Conservation (phyloP, 2,329 filamentous ascomycete species). For the Lachnum nothofagi region DNA sequence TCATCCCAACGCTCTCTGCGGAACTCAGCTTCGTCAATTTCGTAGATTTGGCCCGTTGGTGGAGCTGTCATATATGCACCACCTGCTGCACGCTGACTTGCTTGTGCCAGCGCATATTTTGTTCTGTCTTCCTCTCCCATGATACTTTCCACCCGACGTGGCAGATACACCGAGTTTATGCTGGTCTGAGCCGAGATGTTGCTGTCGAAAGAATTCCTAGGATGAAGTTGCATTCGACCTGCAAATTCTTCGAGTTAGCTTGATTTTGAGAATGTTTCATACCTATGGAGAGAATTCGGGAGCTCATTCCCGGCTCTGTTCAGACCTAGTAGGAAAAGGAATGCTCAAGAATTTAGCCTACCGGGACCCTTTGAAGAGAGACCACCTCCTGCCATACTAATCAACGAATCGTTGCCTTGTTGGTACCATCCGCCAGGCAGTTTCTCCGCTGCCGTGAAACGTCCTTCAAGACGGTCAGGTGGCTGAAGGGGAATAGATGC, state of each 20-base stretch:
- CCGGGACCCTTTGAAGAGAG: conserved; percentile 1
- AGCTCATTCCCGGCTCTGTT: too few species aligned
- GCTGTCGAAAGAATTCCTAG: conserved; percentile 63
- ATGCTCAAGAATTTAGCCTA: not conserved
- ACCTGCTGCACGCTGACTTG: conserved; percentile 40
- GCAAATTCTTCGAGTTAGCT: not conserved
- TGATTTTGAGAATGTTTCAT: not conserved
- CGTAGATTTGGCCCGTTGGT: conserved; percentile 44
- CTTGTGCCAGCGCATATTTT: conserved; percentile 67
- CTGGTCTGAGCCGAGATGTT: conserved; percentile 53
- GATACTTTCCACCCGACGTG: conserved; percentile 57
- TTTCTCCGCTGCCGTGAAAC: conserved; percentile 67
- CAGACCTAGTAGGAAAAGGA: not conserved
- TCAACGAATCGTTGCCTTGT: conserved; percentile 62
- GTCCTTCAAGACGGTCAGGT: conserved; percentile 68
- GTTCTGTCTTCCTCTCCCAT: conserved; percentile 73
- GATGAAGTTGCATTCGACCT: conserved; percentile 40
- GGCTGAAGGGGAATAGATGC: conserved; percentile 62
- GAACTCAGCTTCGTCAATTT: conserved; percentile 44
- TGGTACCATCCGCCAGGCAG: conserved; percentile 65
- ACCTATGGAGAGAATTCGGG: too few species aligned
- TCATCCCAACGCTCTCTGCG: conserved; percentile 39
- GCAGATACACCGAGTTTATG: conserved; percentile 58
- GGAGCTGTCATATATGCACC: conserved; percentile 37
- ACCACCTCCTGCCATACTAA: conserved; percentile 47